Base-by-base conservation (phyloP, 441 rosid species). In the Erodium trifolium region DNA sequence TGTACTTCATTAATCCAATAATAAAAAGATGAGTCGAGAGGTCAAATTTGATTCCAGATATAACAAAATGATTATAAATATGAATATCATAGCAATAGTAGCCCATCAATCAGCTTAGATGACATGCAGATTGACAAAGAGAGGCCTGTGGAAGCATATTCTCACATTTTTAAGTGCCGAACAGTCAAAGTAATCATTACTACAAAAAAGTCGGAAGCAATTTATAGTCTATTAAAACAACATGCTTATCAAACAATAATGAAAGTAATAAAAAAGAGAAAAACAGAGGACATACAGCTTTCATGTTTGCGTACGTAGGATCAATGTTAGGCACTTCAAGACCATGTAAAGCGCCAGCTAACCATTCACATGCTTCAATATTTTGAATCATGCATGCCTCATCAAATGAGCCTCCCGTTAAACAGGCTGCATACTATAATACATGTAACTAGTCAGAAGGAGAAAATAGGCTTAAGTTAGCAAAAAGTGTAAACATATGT, bases 311-410 rank as follows among this genome's bases (percentile, higher is more conserved):
- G 80, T 83, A 92, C 68, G 66, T 65, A 39, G 96, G 79, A 79
- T 92, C 98, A 81, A 95, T 47, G 75, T 82, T 90, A 67, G 99
- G 98, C 70, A 82, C 89, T 81, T 95, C 86, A 69, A 92, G 91
- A 66, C 88, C 95, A 75, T 63, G 82, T 66, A 89, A 79, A 75
- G 87, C 93, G 84, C 80, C 84, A 72, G 93, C 88, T 77, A 95
- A 82, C 99, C 99, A 95, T 82, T 95, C 99, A 75, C 99, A 95
- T 78, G 98, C 98, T 79, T 90, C 98, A 69, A 92, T 85, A 76
- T 90, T 95, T 78, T 87, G 89, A 75, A 83, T 88, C 97, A 95
- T 92, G 75, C 73, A 89, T 59, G 88, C 90, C 78, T 94, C 99
- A 67, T 92, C 99, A 85, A 94, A 92, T 65, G 93, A 78, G 74